Percentiles rank a stretch among this genome's conserved stretches.
phyloP scores from a whole-genome alignment of 148 eudicot species.

The Dianthus caryophyllus region DNA sequence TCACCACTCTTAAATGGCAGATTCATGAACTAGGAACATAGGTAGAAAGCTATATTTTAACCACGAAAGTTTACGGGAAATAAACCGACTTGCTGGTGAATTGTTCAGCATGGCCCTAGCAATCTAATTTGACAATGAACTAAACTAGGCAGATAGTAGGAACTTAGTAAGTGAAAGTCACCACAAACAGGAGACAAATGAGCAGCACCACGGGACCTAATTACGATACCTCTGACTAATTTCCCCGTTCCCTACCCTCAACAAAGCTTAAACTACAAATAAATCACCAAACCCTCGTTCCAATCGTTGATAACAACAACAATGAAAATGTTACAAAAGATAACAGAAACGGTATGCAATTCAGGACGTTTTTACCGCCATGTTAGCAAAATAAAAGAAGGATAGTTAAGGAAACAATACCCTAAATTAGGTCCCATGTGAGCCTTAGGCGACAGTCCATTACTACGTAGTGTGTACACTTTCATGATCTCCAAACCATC shows the following conservation, averaged over 20 bases:
- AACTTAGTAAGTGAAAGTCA: not conserved
- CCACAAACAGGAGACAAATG: not conserved
- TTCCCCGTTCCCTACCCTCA: not conserved
- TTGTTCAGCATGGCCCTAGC: not conserved
- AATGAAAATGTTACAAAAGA: not conserved
- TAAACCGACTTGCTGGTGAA: too few species aligned
- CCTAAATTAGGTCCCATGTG: conserved; percentile 58
- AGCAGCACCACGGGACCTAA: not conserved
- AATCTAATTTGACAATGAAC: not conserved
- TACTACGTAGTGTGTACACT: conserved; percentile 39
- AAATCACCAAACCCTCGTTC: not conserved
- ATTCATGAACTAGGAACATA: too few species aligned
- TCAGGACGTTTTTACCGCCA: not conserved
- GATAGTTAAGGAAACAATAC: conserved; percentile 23
- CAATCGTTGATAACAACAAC: not conserved
- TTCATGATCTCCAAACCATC: conserved; percentile 59
- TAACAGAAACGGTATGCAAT: not conserved
- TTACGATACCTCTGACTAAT: not conserved
- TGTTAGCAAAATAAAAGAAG: not conserved
- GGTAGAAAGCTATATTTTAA: too few species aligned
- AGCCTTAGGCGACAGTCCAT: conserved; percentile 32
- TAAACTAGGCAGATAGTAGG: not conserved
- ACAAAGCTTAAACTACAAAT: not conserved
- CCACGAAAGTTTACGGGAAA: too few species aligned
- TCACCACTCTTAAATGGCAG: too few species aligned